Evolutionary conservation across 2,329 filamentous ascomycete species (phyloP).

Genomic region (Corniculantispora saksenae): DNA sequence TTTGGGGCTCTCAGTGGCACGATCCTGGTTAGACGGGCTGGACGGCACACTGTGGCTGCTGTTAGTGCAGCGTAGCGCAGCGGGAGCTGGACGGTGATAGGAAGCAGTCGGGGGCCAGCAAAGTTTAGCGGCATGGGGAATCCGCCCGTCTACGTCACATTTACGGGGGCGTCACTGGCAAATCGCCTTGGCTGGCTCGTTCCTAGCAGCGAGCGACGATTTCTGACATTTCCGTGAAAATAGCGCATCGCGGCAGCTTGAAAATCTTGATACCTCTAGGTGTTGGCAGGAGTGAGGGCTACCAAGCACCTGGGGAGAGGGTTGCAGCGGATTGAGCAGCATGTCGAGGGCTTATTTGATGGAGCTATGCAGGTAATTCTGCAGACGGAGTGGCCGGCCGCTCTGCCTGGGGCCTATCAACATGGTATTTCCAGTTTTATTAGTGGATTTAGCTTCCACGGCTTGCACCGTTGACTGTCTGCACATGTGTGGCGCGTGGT

Average conservation of each 20-base stretch:
- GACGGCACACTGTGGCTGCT: slow-evolving; percentile 10
- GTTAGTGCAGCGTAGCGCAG: slow-evolving; percentile 14
- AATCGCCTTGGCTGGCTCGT: neutral
- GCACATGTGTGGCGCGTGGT: neutral
- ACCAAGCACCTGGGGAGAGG: neutral
- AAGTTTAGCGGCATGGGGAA: slow-evolving; percentile 2
- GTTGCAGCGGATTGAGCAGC: neutral
- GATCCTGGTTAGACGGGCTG: neutral
- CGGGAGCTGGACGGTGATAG: slow-evolving; percentile 16
- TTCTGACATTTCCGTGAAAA: neutral
- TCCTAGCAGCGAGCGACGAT: neutral
- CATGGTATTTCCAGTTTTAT: neutral
- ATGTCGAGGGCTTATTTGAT: slow-evolving; percentile 2
- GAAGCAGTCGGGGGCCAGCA: slow-evolving; percentile 7
- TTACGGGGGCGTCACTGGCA: neutral
- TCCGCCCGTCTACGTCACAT: slow-evolving; percentile 13
- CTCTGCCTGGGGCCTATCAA: neutral
- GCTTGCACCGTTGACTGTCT: neutral
- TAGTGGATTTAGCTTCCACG: neutral
- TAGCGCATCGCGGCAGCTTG: neutral
- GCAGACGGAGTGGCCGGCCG: neutral
- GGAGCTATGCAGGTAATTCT: neutral
- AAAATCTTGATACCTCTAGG: neutral
- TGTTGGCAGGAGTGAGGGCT: neutral
- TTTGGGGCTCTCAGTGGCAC: neutral